Percentiles rank a stretch among this genome's conserved stretches.
Evolutionary conservation across 2,329 filamentous ascomycete genomes (phyloP).

Genomic region (Sporothrix luriei): DNA sequence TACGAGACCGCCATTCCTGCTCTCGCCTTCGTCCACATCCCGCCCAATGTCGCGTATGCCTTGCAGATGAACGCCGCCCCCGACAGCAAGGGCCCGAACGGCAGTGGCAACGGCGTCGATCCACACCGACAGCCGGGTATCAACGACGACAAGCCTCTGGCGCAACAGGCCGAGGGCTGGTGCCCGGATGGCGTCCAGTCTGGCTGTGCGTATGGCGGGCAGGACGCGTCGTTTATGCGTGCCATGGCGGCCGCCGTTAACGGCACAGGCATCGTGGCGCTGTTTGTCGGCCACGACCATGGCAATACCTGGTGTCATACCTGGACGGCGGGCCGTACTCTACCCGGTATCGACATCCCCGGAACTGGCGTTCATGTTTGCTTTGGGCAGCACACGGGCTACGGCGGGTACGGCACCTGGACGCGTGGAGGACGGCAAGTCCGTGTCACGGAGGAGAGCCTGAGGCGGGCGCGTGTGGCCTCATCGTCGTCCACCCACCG

Average conservation of each 20-base stretch:
- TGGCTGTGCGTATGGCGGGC: conserved; percentile 44
- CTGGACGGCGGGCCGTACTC: conserved; percentile 39
- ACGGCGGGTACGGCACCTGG: conserved; percentile 70
- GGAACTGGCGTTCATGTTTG: conserved; percentile 45
- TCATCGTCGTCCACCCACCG: background rate
- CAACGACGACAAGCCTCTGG: conserved; percentile 42
- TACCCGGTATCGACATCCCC: conserved; percentile 39
- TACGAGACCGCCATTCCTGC: conserved; percentile 46
- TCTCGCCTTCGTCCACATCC: conserved; percentile 55
- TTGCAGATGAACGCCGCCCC: conserved; percentile 39
- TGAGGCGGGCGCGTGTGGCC: conserved; percentile 24
- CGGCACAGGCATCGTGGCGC: conserved; percentile 53
- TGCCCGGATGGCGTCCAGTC: conserved; percentile 38
- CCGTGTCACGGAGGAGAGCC: conserved; percentile 35
- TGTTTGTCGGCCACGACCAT: conserved; percentile 65
- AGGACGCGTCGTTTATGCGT: conserved; percentile 61
- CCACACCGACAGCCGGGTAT: conserved; percentile 42
- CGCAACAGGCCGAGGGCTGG: conserved; percentile 43
- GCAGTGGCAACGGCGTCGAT: conserved; percentile 34
- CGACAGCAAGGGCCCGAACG: background rate
- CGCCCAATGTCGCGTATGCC: conserved; percentile 42
- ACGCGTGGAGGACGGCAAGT: conserved; percentile 54
- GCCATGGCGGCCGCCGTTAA: conserved; percentile 54
- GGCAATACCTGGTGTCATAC: conserved; percentile 55
- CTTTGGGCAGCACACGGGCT: conserved; percentile 67